A percentile compares a stretch with the other conserved stretches of the same genome.
Evolutionary conservation across 2,329 filamentous ascomycete genomes (phyloP).

Genomic region (Sporothrix mexicana): DNA sequence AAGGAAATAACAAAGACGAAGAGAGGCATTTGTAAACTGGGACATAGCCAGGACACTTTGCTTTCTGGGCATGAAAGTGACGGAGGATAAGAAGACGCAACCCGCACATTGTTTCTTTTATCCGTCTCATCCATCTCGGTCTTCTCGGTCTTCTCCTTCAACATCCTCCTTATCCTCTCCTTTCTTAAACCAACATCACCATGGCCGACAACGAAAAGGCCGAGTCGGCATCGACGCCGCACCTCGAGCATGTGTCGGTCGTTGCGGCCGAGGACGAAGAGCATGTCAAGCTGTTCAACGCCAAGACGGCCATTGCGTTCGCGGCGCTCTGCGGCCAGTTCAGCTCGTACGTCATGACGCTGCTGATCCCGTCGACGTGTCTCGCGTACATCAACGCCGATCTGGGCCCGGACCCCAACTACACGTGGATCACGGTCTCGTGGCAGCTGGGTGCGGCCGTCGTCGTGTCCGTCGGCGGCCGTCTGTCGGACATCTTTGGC

Average conservation of each 20-base stretch:
- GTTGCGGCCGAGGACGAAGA: neutral
- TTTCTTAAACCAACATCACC: neutral
- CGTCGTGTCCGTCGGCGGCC: conserved; percentile 37
- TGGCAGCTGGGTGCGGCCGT: conserved; percentile 42
- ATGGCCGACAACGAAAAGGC: conserved; percentile 13
- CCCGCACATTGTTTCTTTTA: neutral
- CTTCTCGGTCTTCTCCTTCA: neutral
- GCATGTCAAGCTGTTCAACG: conserved; percentile 8
- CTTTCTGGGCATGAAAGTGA: neutral
- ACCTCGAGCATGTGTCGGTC: neutral
- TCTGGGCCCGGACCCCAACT: conserved; percentile 45
- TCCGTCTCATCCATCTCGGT: neutral
- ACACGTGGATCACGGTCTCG: conserved; percentile 46
- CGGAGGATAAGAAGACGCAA: neutral
- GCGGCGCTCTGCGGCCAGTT: conserved; percentile 35
- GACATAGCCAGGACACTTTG: neutral
- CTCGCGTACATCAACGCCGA: conserved; percentile 46
- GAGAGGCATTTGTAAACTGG: neutral
- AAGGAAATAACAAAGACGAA: neutral
- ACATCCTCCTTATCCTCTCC: neutral
- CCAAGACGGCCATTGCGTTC: conserved; percentile 27
- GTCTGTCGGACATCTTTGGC: conserved; percentile 32
- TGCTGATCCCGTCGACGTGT: conserved; percentile 41
- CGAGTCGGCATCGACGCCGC: neutral
- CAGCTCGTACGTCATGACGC: conserved; percentile 40